A percentile compares a stretch with the other conserved stretches of the same genome.
Conservation (phyloP, 192 early-diverging fungal species). For the Thamnidium elegans region DNA sequence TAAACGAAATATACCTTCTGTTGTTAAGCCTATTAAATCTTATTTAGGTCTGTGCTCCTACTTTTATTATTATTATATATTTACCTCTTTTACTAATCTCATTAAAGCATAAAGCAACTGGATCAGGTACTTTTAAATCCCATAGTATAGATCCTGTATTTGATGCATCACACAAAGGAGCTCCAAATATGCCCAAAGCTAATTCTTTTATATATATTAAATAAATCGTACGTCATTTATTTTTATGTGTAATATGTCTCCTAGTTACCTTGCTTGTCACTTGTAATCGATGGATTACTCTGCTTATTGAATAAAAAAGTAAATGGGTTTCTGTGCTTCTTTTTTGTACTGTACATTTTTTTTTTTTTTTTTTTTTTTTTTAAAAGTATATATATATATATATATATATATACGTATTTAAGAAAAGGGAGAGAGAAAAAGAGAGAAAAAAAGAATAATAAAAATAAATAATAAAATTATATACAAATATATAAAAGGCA, state of each 20-base stretch:
- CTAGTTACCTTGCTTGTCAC: not conserved
- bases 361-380: not conserved
- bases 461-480: not conserved
- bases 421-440: not conserved
- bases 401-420: not conserved
- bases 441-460: not conserved
- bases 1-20: constrained; percentile 34
- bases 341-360: not conserved
- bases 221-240: not conserved
- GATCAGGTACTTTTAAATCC: constrained; percentile 32
- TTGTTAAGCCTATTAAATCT: constrained; percentile 20
- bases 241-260: too few relatives aligned
- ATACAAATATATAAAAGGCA: not conserved
- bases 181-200: constrained; percentile 17
- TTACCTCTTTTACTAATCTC: constrained; percentile 28
- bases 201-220: not conserved
- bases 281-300: not conserved
- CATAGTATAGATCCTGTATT: constrained; percentile 10
- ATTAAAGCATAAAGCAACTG: constrained; percentile 29
- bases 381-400: not conserved
- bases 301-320: constrained; percentile 4
- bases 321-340: constrained; percentile 3
- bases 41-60: not conserved
- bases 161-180: constrained; percentile 15
- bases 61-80: not conserved